These are phyloP conservation scores for Rhodotorula sp. DNA, from an alignment of 1,284 basidiomycete genomes.

Conservation along the genomic window DNA sequence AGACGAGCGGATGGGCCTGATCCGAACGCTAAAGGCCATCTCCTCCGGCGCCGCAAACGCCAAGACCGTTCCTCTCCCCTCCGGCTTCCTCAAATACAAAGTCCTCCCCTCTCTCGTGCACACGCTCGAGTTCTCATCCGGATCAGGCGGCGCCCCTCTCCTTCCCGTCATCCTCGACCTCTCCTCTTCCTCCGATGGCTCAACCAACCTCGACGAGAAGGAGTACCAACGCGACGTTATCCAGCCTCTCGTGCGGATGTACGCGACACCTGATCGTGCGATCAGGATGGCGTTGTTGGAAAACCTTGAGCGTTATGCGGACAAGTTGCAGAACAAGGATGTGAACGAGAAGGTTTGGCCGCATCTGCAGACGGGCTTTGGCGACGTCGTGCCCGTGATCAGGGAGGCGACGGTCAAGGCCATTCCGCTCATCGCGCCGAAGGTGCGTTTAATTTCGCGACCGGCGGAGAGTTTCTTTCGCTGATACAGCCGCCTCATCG, in stretches of 20 bases:
- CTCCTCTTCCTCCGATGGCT: slow-evolving; percentile 48
- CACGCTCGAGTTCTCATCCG: slow-evolving; percentile 70
- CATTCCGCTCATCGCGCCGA: slow-evolving; percentile 76
- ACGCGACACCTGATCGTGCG: slow-evolving; percentile 81
- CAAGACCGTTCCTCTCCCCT: slow-evolving; percentile 65
- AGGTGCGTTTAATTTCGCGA: slow-evolving; percentile 55
- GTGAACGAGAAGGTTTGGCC: slow-evolving; percentile 91
- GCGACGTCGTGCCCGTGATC: slow-evolving; percentile 88
- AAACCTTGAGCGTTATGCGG: slow-evolving; percentile 74
- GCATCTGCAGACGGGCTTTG: slow-evolving; percentile 89
- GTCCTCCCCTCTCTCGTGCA: slow-evolving; percentile 83
- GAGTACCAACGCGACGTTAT: slow-evolving; percentile 71
- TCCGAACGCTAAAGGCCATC: slow-evolving; percentile 54
- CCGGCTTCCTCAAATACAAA: slow-evolving; percentile 79
- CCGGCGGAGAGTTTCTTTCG: neutral
- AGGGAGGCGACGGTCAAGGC: slow-evolving; percentile 92
- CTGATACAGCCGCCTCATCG: neutral
- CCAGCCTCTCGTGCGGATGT: slow-evolving; percentile 77
- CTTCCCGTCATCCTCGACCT: slow-evolving; percentile 48
- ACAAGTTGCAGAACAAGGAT: slow-evolving; percentile 78
- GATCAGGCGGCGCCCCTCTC: slow-evolving; percentile 58
- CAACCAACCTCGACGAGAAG: slow-evolving; percentile 64
- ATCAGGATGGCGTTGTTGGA: slow-evolving; percentile 92
- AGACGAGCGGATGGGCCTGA: slow-evolving; percentile 70
- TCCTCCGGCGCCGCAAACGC: slow-evolving; percentile 8